Evolutionary conservation across 495 filamentous ascomycete genomes (phyloP).

Genomic region (Amorphotheca resinae): DNA sequence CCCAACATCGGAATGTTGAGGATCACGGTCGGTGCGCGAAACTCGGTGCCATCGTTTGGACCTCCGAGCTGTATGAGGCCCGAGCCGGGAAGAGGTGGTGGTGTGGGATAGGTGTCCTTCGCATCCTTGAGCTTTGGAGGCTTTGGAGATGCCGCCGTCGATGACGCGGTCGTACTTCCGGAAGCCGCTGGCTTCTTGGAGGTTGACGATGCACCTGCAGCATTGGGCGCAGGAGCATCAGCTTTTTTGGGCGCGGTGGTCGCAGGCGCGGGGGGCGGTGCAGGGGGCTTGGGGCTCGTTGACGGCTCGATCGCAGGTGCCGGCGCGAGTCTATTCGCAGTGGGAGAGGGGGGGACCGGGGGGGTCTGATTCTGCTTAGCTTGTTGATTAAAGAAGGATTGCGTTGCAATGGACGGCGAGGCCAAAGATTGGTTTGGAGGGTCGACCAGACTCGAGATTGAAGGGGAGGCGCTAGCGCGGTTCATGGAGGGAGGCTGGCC

Average conservation of each 20-base stretch:
- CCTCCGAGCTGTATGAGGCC: slow-evolving; percentile 47
- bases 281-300: slow-evolving; percentile 5
- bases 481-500: slow-evolving; percentile 38
- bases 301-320: slow-evolving; percentile 14
- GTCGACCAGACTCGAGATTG: slow-evolving; percentile 82
- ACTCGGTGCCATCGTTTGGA: slow-evolving; percentile 23
- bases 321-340: slow-evolving; percentile 14
- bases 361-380: slow-evolving; percentile 15
- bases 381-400: slow-evolving; percentile 28
- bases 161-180: slow-evolving; percentile 35
- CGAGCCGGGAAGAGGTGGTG: slow-evolving; percentile 48
- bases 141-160: slow-evolving; percentile 49
- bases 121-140: slow-evolving; percentile 28
- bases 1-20: slow-evolving; percentile 70
- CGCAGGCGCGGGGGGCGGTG: slow-evolving; percentile 12
- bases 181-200: slow-evolving; percentile 21
- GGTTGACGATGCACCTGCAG: neutral
- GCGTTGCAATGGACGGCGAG: slow-evolving; percentile 31
- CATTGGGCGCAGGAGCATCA: neutral
- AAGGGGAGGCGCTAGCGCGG: slow-evolving; percentile 74
- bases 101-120: slow-evolving; percentile 20
- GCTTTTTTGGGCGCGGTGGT: slow-evolving; percentile 5
- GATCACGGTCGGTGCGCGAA: slow-evolving; percentile 64
- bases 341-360: slow-evolving; percentile 19
- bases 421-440: slow-evolving; percentile 42